Base-by-base conservation (phyloP, 1,284 basidiomycete species). In the Trichosporon asahii region DNA sequence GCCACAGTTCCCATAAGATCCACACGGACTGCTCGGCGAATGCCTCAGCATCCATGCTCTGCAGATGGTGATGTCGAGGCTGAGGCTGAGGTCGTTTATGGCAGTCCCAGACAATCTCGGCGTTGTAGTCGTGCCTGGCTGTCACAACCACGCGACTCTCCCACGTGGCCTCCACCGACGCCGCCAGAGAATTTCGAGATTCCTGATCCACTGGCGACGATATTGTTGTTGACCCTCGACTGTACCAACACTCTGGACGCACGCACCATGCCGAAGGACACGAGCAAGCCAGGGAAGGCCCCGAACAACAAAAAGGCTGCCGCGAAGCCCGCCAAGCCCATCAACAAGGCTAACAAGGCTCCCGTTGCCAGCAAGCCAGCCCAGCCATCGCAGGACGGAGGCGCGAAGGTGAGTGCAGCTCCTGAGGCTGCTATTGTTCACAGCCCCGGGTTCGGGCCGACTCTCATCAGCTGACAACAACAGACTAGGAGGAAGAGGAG, bases 101-200 rank as follows among this genome's bases (percentile, higher is more conserved):
- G 14, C 55, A 9, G 57, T 18, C 8, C 14, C 2, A 29, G 1
- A 11, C 57, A n/a, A 33, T 18, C 14, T n/a, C 18, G 29, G 23
- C 15, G 29, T 21, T 14, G 7, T 27, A 31, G 29, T 14, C 27
- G 57, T n/a, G 57, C 27, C 29, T 61, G 29, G 0, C 29, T n/a
- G 27, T 15, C 57, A 31, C 18, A 31, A 18, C 15, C 57, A 61
- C 57, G 57, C 29, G 29, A 33, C 27, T 12, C 1, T 7, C 4
- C 57, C 57, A 61, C 57, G 57, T 61, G 57, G 57, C 57, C 57
- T 61, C 57, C 57, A 61, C 57, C 57, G 29, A 8, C n/a, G 1
- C 29, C 27, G 12, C 7, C 57, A 61, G 57, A 61, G 57, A 61
- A 61, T 61, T 61, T 61, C 57, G 57, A 61, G 57, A 29, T 61